Conservation (phyloP, 139 green algal genomes). For the Axilococcus clingmanii region DNA sequence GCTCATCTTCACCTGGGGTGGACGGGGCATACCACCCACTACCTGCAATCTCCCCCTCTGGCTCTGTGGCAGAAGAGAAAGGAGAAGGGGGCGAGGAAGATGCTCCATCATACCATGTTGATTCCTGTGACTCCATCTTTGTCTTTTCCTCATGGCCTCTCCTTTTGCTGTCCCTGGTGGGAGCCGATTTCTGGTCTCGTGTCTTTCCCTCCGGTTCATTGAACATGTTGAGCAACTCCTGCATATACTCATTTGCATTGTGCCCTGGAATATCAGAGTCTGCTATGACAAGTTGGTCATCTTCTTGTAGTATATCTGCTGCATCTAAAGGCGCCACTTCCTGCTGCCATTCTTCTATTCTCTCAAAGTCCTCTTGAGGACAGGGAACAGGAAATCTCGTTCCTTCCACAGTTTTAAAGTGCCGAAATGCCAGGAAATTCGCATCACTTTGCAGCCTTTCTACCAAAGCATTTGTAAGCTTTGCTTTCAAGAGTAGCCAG, state of each 20-base stretch:
- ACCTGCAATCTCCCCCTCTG: too few relatives aligned
- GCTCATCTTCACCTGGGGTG: neutral
- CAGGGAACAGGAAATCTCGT: neutral
- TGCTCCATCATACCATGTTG: neutral
- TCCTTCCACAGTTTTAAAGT: neutral
- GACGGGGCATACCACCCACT: neutral
- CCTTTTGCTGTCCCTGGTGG: neutral
- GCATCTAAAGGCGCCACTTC: neutral
- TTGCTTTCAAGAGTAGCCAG: constrained; percentile 4
- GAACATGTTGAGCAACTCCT: neutral
- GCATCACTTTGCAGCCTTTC: neutral
- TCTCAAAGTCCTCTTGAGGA: constrained; percentile 1
- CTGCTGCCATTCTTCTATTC: neutral
- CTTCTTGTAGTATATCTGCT: neutral
- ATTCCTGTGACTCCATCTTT: neutral
- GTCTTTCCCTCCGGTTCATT: neutral
- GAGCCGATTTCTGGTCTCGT: neutral
- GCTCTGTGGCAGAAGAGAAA: neutral
- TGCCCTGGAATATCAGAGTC: neutral
- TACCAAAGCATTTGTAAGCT: constrained; percentile 1
- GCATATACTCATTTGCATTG: neutral
- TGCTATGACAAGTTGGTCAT: neutral
- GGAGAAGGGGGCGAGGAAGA: neutral
- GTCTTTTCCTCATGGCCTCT: neutral
- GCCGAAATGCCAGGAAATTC: constrained; percentile 10